These are phyloP conservation scores for Aaosphaeria pasadenensis DNA, from an alignment of 2,329 filamentous ascomycete genomes.

Conservation along the genomic window DNA sequence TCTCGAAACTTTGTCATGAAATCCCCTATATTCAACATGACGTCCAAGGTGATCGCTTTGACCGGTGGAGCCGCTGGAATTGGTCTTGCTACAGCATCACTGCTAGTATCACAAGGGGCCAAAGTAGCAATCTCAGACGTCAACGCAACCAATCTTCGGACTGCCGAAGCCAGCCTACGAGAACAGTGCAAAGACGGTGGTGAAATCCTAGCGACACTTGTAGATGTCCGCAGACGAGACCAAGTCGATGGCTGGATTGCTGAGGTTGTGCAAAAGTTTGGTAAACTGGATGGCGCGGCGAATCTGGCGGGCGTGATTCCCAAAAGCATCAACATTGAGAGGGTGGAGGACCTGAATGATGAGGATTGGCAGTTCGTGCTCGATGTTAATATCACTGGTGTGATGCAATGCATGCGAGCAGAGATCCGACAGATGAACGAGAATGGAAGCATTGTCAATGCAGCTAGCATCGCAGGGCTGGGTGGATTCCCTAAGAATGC, in stretches of 20 bases:
- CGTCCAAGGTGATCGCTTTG: conserved; percentile 17
- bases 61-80: conserved; percentile 39
- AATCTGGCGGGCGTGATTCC: conserved; percentile 48
- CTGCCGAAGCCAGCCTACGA: conserved; percentile 3
- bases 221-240: conserved; percentile 32
- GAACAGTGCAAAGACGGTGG: conserved; percentile 1
- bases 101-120: conserved; percentile 33
- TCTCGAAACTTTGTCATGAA: conserved; percentile 6
- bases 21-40: conserved; percentile 10
- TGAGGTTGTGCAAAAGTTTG: conserved; percentile 29
- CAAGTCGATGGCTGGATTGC: conserved; percentile 37
- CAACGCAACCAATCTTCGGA: conserved; percentile 20
- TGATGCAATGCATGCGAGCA: conserved; percentile 32
- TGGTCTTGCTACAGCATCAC: conserved; percentile 35
- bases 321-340: conserved; percentile 26
- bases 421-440: conserved; percentile 38
- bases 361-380: conserved; percentile 34
- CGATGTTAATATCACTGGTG: conserved; percentile 32
- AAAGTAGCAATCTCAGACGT: conserved; percentile 40
- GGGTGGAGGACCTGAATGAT: conserved; percentile 29
- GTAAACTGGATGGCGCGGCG: conserved; percentile 37
- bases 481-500: conserved; percentile 40
- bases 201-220: conserved; percentile 4
- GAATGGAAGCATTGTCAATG: conserved; percentile 35
- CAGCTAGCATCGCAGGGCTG: conserved; percentile 51